Evolutionary conservation across 192 early-diverging fungal genomes (phyloP).

Genomic region (Chytriomyces sp.): DNA sequence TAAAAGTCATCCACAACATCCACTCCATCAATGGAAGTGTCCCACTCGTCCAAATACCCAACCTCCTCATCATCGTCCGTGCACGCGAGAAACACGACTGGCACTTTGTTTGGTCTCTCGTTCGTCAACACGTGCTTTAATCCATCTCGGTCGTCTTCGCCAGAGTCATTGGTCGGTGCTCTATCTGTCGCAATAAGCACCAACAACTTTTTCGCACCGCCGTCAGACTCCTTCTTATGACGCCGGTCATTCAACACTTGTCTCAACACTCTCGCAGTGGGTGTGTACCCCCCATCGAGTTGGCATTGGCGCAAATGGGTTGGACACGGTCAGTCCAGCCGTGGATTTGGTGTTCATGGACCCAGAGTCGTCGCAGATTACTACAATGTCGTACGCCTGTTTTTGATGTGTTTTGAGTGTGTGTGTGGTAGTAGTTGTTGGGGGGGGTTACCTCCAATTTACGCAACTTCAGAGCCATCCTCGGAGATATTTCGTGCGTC

Average conservation of each 20-base stretch:
- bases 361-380: conserved; percentile 33
- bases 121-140: background rate
- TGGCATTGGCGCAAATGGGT: conserved; percentile 21
- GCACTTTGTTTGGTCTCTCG: background rate
- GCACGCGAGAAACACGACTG: conserved; percentile 5
- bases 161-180: background rate
- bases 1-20: conserved; percentile 16
- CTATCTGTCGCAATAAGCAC: conserved; percentile 16
- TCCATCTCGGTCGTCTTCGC: background rate
- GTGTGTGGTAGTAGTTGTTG: too few relatives aligned
- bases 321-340: background rate
- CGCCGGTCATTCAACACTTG: conserved; percentile 7
- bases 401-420: background rate
- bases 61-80: conserved; percentile 14
- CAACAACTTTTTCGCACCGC: background rate
- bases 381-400: conserved; percentile 28
- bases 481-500: conserved; percentile 10
- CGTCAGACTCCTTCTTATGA: background rate
- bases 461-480: conserved; percentile 27
- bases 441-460: background rate
- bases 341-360: conserved; percentile 22
- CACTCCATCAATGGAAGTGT: background rate
- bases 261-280: conserved; percentile 3
- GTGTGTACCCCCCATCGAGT: conserved; percentile 35
- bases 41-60: conserved; percentile 23